Evolutionary conservation across 352 stramenopile species (phyloP).

Genomic region (Globisporangium spiculum): DNA sequence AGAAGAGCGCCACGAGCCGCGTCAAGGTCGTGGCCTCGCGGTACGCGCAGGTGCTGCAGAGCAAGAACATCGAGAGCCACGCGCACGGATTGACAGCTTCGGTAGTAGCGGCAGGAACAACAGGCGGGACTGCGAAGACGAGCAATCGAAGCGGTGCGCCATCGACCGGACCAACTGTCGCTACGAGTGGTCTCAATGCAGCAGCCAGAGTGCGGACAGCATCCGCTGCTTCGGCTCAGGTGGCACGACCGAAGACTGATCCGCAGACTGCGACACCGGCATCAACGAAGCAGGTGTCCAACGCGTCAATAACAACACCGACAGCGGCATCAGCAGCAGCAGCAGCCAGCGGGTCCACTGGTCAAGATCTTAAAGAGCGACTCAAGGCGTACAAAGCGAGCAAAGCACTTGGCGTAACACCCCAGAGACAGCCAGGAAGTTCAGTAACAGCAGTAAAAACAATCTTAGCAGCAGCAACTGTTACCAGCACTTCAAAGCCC

Average conservation of each 20-base stretch:
- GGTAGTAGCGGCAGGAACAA: background rate
- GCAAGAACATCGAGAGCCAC: slow-evolving; percentile 32
- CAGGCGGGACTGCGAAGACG: background rate
- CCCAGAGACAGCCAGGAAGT: background rate
- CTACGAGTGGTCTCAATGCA: background rate
- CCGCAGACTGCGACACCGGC: slow-evolving; percentile 8
- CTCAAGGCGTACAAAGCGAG: slow-evolving; percentile 40
- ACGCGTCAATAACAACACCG: slow-evolving; percentile 2
- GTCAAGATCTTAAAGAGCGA: slow-evolving; percentile 34
- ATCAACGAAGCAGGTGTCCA: background rate
- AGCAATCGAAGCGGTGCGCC: background rate
- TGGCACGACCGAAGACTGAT: background rate
- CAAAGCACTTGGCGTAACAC: slow-evolving; percentile 23
- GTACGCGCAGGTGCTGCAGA: slow-evolving; percentile 53
- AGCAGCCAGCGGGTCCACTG: background rate
- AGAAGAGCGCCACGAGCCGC: slow-evolving; percentile 12
- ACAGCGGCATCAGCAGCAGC: background rate
- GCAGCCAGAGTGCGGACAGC: background rate
- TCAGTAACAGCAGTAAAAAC: no score
- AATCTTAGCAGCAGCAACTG: background rate
- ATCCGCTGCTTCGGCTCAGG: background rate
- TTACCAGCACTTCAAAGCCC: background rate
- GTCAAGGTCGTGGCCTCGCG: slow-evolving; percentile 58
- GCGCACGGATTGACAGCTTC: background rate
- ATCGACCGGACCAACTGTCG: background rate